Percentiles rank a stretch among this genome's conserved stretches.
These are phyloP conservation scores for Xylogone sp. DNA, from an alignment of 2,329 filamentous ascomycete species.

Conservation along the genomic window DNA sequence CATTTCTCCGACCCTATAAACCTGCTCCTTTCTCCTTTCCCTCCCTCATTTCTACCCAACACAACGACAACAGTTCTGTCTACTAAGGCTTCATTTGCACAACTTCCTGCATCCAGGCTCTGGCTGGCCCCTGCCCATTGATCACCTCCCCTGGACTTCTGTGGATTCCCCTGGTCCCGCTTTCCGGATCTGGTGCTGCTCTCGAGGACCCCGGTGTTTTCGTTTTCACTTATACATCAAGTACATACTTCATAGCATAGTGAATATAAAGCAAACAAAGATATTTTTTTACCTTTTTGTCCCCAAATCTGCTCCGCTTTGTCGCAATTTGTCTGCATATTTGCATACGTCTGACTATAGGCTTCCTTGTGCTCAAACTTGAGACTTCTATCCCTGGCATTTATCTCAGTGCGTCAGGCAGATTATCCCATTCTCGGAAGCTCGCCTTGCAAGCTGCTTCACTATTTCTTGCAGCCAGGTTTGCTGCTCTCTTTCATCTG, in stretches of 20 bases:
- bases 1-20: conserved; percentile 3
- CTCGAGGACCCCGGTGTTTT: conserved; percentile 15
- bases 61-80: background rate
- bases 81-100: background rate
- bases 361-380: background rate
- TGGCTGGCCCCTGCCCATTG: background rate
- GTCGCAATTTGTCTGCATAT: conserved; percentile 17
- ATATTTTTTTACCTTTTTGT: conserved; percentile 22
- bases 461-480: conserved; percentile 25
- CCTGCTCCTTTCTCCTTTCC: background rate
- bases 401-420: background rate
- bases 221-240: conserved; percentile 27
- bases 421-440: conserved; percentile 12
- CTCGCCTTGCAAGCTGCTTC: conserved; percentile 16
- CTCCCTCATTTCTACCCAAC: background rate
- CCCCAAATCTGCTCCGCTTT: conserved; percentile 27
- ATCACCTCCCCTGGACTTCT: conserved; percentile 6
- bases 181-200: background rate
- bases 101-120: background rate
- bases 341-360: conserved; percentile 26
- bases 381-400: background rate
- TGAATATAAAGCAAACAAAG: conserved; percentile 45
- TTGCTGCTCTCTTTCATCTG: conserved; percentile 15
- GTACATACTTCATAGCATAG: conserved; percentile 41
- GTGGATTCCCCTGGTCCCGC: conserved; percentile 8